Percentiles rank a stretch among this genome's conserved stretches.
Conservation (phyloP, 345 rosid species). For the Populus alba region DNA sequence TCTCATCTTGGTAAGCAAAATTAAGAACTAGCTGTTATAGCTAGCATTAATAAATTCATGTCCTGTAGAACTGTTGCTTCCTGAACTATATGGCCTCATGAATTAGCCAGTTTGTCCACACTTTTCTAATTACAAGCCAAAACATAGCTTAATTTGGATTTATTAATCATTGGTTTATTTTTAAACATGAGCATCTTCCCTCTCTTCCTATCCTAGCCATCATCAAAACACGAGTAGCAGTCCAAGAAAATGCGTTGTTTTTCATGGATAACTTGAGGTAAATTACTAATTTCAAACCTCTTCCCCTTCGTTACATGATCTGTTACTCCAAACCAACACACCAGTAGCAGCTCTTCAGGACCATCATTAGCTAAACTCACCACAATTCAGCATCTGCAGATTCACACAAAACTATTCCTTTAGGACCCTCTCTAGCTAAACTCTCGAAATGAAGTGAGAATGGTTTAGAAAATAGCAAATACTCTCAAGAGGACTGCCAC, state of each 20-base stretch:
- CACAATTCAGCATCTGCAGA: background rate
- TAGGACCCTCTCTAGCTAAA: background rate
- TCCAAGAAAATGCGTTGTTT: background rate
- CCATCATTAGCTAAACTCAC: background rate
- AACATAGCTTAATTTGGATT: no score
- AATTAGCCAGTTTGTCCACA: background rate
- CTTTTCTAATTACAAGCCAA: background rate
- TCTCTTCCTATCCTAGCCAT: background rate
- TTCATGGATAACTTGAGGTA: background rate
- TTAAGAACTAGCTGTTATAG: background rate
- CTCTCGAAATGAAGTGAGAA: background rate
- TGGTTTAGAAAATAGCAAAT: background rate
- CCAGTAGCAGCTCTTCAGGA: background rate
- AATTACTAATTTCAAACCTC: background rate
- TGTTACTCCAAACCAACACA: background rate
- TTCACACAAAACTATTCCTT: background rate
- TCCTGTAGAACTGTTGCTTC: background rate
- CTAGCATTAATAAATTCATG: background rate
- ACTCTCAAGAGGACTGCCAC: background rate
- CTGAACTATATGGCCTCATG: background rate
- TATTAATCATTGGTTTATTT: background rate
- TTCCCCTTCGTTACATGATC: background rate
- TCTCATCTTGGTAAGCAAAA: background rate
- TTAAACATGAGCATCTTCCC: background rate
- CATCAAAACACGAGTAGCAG: background rate